Conservation (phyloP, 306 rosid genomes). For the Lotus japonicus region DNA sequence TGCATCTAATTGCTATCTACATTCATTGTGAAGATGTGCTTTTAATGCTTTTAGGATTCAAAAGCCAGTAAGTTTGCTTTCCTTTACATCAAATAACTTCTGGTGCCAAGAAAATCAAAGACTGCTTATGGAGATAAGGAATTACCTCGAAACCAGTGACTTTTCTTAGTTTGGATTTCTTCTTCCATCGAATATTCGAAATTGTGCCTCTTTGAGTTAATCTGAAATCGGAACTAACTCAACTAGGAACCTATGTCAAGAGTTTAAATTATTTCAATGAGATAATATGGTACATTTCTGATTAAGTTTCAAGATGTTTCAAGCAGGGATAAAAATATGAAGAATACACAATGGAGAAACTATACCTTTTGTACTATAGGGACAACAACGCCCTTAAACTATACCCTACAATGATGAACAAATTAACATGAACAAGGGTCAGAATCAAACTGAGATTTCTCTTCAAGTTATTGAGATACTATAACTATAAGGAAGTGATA, state of each 20-base stretch:
- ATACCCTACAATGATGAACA: constrained; percentile 32
- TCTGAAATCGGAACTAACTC: constrained; percentile 35
- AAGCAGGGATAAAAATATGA: background rate
- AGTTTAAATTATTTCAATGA: background rate
- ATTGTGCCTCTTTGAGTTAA: constrained; percentile 46
- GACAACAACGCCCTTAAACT: constrained; percentile 49
- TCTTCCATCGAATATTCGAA: constrained; percentile 50
- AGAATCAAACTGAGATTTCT: background rate
- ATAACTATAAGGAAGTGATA: too few species aligned
- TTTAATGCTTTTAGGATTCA: background rate
- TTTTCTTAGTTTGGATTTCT: constrained; percentile 52
- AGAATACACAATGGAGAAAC: background rate
- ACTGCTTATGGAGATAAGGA: background rate
- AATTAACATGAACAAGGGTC: background rate
- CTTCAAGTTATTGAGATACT: too few species aligned
- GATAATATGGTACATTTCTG: background rate
- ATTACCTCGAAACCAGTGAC: constrained; percentile 72
- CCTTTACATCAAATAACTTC: background rate
- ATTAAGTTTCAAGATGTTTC: background rate
- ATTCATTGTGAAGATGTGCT: too few species aligned
- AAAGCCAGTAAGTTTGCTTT: background rate
- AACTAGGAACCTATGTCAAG: background rate
- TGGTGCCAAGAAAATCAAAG: too few species aligned
- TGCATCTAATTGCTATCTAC: too few species aligned
- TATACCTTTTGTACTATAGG: constrained; percentile 50